phyloP scores from a whole-genome alignment of 2,329 filamentous ascomycete genomes.

The Myriosclerotinia duriaeana region DNA sequence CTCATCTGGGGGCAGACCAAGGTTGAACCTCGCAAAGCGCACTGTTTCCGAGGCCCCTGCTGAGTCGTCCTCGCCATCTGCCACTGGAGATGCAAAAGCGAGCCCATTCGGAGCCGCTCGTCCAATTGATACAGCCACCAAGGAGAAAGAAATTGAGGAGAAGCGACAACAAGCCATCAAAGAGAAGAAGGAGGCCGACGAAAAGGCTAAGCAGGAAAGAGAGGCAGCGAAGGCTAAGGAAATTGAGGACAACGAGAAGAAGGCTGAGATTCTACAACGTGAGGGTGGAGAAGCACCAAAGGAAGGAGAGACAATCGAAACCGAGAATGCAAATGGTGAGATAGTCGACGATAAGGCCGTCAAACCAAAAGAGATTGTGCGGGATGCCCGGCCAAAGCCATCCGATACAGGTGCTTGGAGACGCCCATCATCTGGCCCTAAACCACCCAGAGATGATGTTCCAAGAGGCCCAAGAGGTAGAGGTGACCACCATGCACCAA shows the following conservation, averaged over 20 bases:
- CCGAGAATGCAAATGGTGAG: slow-evolving; percentile 41
- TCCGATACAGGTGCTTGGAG: slow-evolving; percentile 62
- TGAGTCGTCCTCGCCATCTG: slow-evolving; percentile 52
- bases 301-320: slow-evolving; percentile 38
- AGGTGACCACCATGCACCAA: slow-evolving; percentile 41
- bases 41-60: slow-evolving; percentile 72
- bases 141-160: slow-evolving; percentile 88
- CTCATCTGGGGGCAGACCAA: slow-evolving; percentile 65
- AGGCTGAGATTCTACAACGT: slow-evolving; percentile 39
- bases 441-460: slow-evolving; percentile 42
- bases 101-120: slow-evolving; percentile 92
- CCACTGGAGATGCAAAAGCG: slow-evolving; percentile 69
- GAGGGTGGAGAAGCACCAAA: slow-evolving; percentile 39
- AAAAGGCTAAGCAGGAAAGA: slow-evolving; percentile 58
- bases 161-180: slow-evolving; percentile 71
- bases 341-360: slow-evolving; percentile 51
- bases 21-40: slow-evolving; percentile 84
- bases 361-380: slow-evolving; percentile 48
- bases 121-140: slow-evolving; percentile 88
- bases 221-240: slow-evolving; percentile 50
- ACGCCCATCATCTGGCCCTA: slow-evolving; percentile 48
- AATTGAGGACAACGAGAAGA: slow-evolving; percentile 43
- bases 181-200: slow-evolving; percentile 74
- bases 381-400: slow-evolving; percentile 54
- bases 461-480: slow-evolving; percentile 47